Conservation (phyloP, 2,329 filamentous ascomycete genomes). For the Aureobasidium sp. region DNA sequence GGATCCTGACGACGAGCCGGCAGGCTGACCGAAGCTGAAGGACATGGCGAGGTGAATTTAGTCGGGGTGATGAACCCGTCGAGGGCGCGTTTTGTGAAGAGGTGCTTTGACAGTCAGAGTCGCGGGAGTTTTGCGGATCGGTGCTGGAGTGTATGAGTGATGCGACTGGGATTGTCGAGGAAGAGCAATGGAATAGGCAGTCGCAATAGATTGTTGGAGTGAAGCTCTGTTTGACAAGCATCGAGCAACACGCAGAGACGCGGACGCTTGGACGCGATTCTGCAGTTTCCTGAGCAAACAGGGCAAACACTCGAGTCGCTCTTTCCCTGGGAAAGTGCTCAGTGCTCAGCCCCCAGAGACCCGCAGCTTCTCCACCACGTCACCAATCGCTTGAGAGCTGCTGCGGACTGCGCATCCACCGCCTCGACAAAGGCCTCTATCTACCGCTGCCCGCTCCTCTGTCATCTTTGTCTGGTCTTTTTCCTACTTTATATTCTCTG, state of each 20-base stretch:
- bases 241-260: constrained; percentile 2
- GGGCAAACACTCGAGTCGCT: background rate
- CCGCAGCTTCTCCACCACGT: constrained; percentile 4
- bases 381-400: background rate
- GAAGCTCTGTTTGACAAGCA: constrained; percentile 7
- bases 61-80: background rate
- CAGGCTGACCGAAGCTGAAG: constrained; percentile 25
- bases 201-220: background rate
- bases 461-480: background rate
- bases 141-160: background rate
- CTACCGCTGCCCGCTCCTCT: background rate
- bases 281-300: background rate
- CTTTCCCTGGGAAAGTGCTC: background rate
- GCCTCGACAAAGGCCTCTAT: background rate
- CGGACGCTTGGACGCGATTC: background rate
- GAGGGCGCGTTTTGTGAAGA: background rate
- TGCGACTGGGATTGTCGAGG: background rate
- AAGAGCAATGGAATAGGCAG: background rate
- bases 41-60: constrained; percentile 15
- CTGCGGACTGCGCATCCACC: background rate
- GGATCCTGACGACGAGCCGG: constrained; percentile 24
- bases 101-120: background rate
- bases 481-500: background rate
- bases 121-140: background rate
- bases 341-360: background rate